phyloP scores from a whole-genome alignment of 257 asterid species.

The Osmanthus fragrans region DNA sequence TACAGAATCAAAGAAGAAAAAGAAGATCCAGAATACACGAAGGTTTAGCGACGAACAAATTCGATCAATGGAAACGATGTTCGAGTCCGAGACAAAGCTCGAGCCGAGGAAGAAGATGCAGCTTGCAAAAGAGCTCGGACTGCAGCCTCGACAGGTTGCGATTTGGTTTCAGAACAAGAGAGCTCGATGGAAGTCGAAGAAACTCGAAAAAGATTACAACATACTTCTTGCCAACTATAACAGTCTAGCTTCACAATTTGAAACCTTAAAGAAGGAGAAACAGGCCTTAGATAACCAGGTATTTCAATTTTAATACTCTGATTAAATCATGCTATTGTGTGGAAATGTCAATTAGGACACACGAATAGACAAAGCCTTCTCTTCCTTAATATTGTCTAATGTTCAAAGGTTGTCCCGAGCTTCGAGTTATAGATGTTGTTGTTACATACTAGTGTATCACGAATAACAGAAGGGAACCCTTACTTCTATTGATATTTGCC shows the following conservation, averaged over 20 bases:
- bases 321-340: too few relatives aligned
- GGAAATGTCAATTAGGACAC: too few relatives aligned
- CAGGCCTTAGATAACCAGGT: conserved; percentile 50
- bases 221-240: conserved; percentile 37
- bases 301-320: not conserved
- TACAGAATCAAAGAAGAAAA: not conserved
- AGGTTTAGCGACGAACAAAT: conserved; percentile 64
- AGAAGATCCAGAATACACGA: conserved; percentile 38
- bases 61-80: conserved; percentile 48
- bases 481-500: too few relatives aligned
- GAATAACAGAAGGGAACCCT: too few relatives aligned
- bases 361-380: too few relatives aligned
- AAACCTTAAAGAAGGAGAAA: conserved; percentile 43
- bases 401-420: too few relatives aligned
- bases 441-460: too few relatives aligned
- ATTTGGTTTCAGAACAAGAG: conserved; percentile 80
- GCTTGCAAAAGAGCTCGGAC: conserved; percentile 53
- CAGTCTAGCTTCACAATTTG: conserved; percentile 34
- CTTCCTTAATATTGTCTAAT: too few relatives aligned
- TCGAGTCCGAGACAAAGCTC: conserved; percentile 27
- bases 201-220: conserved; percentile 46
- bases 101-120: conserved; percentile 54
- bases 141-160: conserved; percentile 71
- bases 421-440: too few relatives aligned
- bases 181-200: conserved; percentile 74